A percentile compares a stretch with the other conserved stretches of the same genome.
Evolutionary conservation across 164 flowering plant genomes (phyloP).

Genomic region (Kalanchoe fedtschenkoi): DNA sequence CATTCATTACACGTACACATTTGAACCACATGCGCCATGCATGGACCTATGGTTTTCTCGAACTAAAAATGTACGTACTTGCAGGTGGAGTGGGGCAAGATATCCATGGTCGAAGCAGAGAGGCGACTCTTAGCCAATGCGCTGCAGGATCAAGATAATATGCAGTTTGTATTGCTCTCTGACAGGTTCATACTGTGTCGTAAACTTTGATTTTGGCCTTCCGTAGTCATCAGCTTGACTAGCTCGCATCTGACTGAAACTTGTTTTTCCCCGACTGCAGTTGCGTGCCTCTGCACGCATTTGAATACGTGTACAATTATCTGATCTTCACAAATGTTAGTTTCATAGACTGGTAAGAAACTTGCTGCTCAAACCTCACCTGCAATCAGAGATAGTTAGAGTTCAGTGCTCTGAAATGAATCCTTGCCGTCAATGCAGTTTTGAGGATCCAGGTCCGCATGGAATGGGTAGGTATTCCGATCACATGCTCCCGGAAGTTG

Average conservation of each 20-base stretch:
- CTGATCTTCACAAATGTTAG: slow-evolving; percentile 85
- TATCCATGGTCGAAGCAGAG: slow-evolving; percentile 96
- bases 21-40: background rate
- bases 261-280: slow-evolving; percentile 32
- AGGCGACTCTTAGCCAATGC: slow-evolving; percentile 75
- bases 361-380: background rate
- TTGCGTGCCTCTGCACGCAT: slow-evolving; percentile 77
- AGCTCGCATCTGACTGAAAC: slow-evolving; percentile 7
- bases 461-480: slow-evolving; percentile 85
- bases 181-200: slow-evolving; percentile 57
- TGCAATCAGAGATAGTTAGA: background rate
- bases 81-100: slow-evolving; percentile 86
- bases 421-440: slow-evolving; percentile 32
- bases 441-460: slow-evolving; percentile 95
- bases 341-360: slow-evolving; percentile 77
- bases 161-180: slow-evolving; percentile 86
- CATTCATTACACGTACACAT: background rate
- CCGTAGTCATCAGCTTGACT: background rate
- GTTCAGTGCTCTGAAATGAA: background rate
- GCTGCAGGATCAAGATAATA: slow-evolving; percentile 69
- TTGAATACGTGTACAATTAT: slow-evolving; percentile 79
- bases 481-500: slow-evolving; percentile 89
- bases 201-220: background rate
- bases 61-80: background rate
- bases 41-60: background rate